Base-by-base conservation (phyloP, 2,329 filamentous ascomycete genomes). In the Chrysoporthe puriensis region DNA sequence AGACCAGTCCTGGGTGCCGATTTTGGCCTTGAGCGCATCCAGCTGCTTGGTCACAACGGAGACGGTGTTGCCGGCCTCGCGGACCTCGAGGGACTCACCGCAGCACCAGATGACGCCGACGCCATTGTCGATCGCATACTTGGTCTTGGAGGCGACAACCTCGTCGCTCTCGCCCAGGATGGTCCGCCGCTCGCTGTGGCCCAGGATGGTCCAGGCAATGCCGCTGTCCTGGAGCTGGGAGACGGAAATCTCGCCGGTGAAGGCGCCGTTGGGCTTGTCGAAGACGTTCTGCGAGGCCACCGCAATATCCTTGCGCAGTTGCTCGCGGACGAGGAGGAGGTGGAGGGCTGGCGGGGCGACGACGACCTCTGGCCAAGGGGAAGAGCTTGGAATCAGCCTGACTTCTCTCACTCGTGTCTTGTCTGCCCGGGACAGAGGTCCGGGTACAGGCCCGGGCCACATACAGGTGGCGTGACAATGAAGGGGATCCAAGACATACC, bases 281-380 rank as follows among this genome's bases (percentile, higher is more conserved):
- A 89, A 98, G 81, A 98, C 93, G 83, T 99, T 99, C 85, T 99
- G 96, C 67, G 96, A 91, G 67, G 95, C 92, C 71, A 99, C 92
- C 77, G 92, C 91, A 78, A 99, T 85, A 72, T 90, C 89, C 74
- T 87, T 77, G 79, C 90, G 88, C 76, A 95, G 87, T 77, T 90
- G 86, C 79, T 96, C 90, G 76, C 93, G 93, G 77, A 94, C 89
- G 72, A 94, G 89, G 77, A 93, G 88, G 75, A 99, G 93, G 86
- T 97, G 98, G 78, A 98, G 87, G 68, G 93, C 82, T 60, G 96
- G 93, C 71, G 96, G 96, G 71, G 96, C 89, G 81, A 99, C 90
- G 80, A 98, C 96, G 77, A 97, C 93, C 90, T 99, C 95, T 93
- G 81, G 16, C 74, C 71, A 21, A 64, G 63, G 44, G 63, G 64